phyloP scores from a whole-genome alignment of 257 asterid genomes.

The Solanum chiquidenum region DNA sequence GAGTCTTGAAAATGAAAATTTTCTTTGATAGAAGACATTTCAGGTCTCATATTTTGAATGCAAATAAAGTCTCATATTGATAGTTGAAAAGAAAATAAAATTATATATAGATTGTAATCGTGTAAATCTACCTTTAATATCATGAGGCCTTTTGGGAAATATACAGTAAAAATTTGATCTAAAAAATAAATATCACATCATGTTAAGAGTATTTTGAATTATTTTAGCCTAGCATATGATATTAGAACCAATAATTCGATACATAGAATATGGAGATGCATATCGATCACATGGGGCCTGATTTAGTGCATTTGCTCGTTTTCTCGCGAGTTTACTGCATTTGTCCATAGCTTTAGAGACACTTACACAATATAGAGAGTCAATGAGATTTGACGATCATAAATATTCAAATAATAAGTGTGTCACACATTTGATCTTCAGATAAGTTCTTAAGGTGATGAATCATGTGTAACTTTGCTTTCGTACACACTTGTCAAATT shows the following conservation, averaged over 20 bases:
- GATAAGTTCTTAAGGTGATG: neutral
- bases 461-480: neutral
- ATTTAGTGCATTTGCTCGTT: neutral
- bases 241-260: neutral
- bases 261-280: neutral
- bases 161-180: accelerated
- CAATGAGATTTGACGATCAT: neutral
- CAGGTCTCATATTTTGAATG: neutral
- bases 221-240: neutral
- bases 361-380: neutral
- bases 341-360: neutral
- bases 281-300: neutral
- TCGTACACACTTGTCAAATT: neutral
- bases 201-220: neutral
- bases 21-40: accelerated
- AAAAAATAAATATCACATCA: neutral
- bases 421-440: neutral
- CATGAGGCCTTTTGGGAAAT: neutral
- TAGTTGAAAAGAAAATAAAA: neutral
- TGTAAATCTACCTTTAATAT: neutral
- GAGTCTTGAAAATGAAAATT: neutral
- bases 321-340: neutral
- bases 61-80: neutral
- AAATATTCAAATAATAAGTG: neutral
- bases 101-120: neutral